Evolutionary conservation across 2,329 filamentous ascomycete species (phyloP), one percentile per base, ranked within the genome.

Genomic region (Cladophialophora exuberans): DNA sequence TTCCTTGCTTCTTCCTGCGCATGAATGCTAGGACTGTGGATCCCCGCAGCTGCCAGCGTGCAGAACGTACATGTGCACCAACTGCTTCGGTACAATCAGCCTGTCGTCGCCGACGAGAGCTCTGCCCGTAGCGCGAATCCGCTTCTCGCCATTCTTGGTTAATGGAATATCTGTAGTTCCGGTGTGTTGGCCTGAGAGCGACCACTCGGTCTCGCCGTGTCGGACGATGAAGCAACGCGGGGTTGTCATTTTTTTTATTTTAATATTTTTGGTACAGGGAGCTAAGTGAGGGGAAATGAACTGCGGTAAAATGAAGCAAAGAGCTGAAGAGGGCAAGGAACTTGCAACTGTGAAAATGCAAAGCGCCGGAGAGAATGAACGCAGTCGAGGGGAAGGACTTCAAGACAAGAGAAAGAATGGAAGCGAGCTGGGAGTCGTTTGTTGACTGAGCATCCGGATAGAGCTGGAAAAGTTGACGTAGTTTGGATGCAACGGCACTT

Each of bases 181-280:
- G 0, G 93, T 97, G 73, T 97, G 90, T 48, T 85, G 82, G 52
- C 90, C 92, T 64, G 87, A 87, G 43, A 96, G 83, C 4, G 89
- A 95, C 92, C 92, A 97, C 77, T 96, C 90, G 3, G 92, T 97
- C 76, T 97, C 90, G 73, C 92, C 93, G 69, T 97, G 92, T 65
- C 92, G 89, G 70, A 91, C 76, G 64, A 94, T 83, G 76, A 93
- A 93, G 69, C 89, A 85, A 49, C 89, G 82, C 1, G 89, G 89
- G 2, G 86, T 84, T 2, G 71, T 59, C 73, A 76, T 61, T 17
- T n/a, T 51, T 9, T 33, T 18, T 10, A 33, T 3, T 7, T 36
- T 35, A 31, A 17, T 30, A 6, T 39, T 18, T 11, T 13, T 7
- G 28, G 10, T n/a, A 33, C 33, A 4, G 20, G 15, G n/a, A 36